Base-by-base conservation (phyloP, 129 eudicot species). In the Tagetes patula region DNA sequence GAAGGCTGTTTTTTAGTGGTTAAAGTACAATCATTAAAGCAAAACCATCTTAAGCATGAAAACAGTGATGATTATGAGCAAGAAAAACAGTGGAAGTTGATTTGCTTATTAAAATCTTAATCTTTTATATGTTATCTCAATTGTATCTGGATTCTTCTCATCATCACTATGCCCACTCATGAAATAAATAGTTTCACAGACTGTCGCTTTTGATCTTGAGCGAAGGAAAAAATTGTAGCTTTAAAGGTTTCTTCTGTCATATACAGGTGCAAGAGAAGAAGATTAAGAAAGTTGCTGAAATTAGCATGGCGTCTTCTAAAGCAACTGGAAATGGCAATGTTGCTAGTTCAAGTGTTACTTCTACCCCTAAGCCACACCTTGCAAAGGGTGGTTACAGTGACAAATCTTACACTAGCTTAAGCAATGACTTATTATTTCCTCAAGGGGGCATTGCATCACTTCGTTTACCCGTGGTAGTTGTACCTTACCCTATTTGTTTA, bases 401-500 rank as follows among this genome's bases (percentile, higher is more conserved):
- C 38, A 75, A 74, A 67, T 84, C 87, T 53, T 80, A 69, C 79
- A 84, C 80, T 69, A 76, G 81, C 73, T 87, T 86, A 76, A 81
- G 81, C 81, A 79, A 84, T 77, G 96, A 84, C 73, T 54, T 83
- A 27, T 82, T 89, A 60, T 77, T 70, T 74, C 95, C 96, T 46
- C 81, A 87, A 0, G 90, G 89, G 75, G 97, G 97, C 80, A 80
- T 88, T 43, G 63, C 88, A 47, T 84, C 93, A 10, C 84, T 90
- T 65, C 96, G 84, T 72, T 86, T 94, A 79, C 97, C 99, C 55
- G 91, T 90, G 99, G 99, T 94, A 94, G 93, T 87, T 86, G 93
- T 88, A 87, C 89, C 82, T 73, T 70, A 14, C 72, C 77, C 49
- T 49, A 40, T 70, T 61, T 61, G 13, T 70, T 62, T 70, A 5